Evolutionary conservation across 2,329 filamentous ascomycete species (phyloP).

Genomic region (Diaporthe aspalathi): DNA sequence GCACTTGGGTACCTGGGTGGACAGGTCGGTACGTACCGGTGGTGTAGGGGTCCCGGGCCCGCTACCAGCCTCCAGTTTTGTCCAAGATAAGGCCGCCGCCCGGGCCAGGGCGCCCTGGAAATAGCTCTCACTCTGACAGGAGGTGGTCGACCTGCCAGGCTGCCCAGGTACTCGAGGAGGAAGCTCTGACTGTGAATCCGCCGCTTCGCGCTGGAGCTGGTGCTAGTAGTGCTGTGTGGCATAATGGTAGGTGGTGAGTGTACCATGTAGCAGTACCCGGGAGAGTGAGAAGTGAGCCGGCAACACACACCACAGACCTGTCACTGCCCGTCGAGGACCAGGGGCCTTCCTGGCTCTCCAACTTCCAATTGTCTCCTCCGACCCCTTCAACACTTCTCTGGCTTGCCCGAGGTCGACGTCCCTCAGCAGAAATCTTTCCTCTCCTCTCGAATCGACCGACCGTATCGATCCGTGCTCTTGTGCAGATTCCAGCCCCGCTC

Average conservation of each 20-base stretch:
- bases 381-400: slow-evolving; percentile 4
- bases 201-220: no score
- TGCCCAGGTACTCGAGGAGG: not conserved
- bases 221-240: no score
- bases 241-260: no score
- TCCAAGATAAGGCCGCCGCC: slow-evolving; percentile 35
- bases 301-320: slow-evolving; percentile 10
- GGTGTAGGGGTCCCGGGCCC: not conserved
- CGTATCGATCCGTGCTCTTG: slow-evolving; percentile 3
- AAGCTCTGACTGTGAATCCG: slow-evolving; percentile 16
- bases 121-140: not conserved
- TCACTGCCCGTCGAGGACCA: not conserved
- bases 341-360: slow-evolving; percentile 24
- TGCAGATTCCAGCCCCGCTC: slow-evolving; percentile 10
- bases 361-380: not conserved
- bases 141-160: no score
- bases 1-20: no score
- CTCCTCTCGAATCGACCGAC: not conserved
- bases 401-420: slow-evolving; percentile 20
- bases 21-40: not conserved
- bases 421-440: slow-evolving; percentile 16
- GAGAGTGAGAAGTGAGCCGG: slow-evolving; percentile 26
- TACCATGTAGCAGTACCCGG: no score
- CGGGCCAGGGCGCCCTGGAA: slow-evolving; percentile 24
- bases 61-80: slow-evolving; percentile 35